Base-by-base conservation (phyloP, 1,139 yeast species). In the Geotrichum reessii region DNA sequence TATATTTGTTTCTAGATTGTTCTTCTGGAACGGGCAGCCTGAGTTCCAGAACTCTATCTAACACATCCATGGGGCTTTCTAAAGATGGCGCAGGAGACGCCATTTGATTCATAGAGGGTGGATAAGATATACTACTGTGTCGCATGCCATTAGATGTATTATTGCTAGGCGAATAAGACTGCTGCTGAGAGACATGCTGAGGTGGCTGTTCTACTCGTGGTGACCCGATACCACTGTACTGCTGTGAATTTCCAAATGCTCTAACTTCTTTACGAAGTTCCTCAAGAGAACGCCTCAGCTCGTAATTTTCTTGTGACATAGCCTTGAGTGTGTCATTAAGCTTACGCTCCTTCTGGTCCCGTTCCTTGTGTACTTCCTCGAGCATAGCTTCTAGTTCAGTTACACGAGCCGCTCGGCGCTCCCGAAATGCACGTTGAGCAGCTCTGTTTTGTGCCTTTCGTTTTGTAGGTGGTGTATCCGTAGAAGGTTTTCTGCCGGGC, bases 381-480 rank as follows among this genome's bases (percentile, higher is more conserved):
- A 85, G 73, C 67, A 81, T 78, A 9, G 72, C 79, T 65, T 83
- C 86, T 47, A 84, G 71, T 61, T 81, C 84, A 11, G 76, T 73
- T 2, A 83, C 82, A 55, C 81, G 70, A 49, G 72, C 84, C 21
- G 95, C 96, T 66, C 95, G 73, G 65, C 95, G 75, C 71, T 89
- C 90, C 62, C 96, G 74, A 73, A 91, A 92, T 0, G 97, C 97
- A 58, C 98, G 74, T 64, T 63, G 98, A 2, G 98, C 98, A 27
- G 96, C 97, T 61, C 98, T 78, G 70, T 92, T 92, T 73, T 92
- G 97, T 0, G 96, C 96, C 73, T 91, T 90, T 12, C 62, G 49
- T 48, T 60, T 60, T 2, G 62, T 60, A 2, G 58, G 54, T 5
- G 58, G 58, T 9, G 58, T 65, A 62, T 82, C 87, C 3, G 82